A percentile compares a stretch with the other conserved stretches of the same genome.
These are phyloP conservation scores for Sporopachydermia lactativora DNA, from an alignment of 805 yeast species.

Conservation along the genomic window DNA sequence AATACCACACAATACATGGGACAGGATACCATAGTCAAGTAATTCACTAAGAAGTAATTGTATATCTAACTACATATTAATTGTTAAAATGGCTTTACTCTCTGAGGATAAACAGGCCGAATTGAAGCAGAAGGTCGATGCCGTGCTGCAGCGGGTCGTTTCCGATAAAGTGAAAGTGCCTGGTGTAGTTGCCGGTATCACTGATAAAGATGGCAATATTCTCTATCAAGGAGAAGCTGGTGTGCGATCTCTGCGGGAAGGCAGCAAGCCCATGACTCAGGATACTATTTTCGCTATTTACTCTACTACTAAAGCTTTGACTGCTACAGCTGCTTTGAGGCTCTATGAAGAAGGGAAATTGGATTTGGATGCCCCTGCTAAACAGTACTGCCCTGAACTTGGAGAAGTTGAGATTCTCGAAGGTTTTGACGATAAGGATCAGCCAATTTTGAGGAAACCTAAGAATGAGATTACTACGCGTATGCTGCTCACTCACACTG, in stretches of 20 bases:
- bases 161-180: not conserved
- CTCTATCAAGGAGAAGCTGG: conserved; percentile 3
- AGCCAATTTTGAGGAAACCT: conserved; percentile 14
- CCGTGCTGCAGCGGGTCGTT: not conserved
- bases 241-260: not conserved
- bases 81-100: not conserved
- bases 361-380: conserved; percentile 19
- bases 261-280: not conserved
- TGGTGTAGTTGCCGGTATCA: not conserved
- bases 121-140: not conserved
- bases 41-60: no score
- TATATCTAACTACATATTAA: not conserved
- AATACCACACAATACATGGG: no score
- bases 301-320: conserved; percentile 2
- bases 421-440: conserved; percentile 14
- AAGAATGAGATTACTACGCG: conserved; percentile 21
- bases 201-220: conserved; percentile 1
- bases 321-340: conserved; percentile 13
- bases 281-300: conserved; percentile 1
- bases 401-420: conserved; percentile 14
- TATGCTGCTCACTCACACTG: conserved; percentile 23
- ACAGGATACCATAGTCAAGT: no score
- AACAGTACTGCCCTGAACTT: conserved; percentile 19
- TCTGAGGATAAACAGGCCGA: not conserved
- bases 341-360: conserved; percentile 21